phyloP scores from a whole-genome alignment of 352 stramenopile genomes.

The Plasmopara viticola region DNA sequence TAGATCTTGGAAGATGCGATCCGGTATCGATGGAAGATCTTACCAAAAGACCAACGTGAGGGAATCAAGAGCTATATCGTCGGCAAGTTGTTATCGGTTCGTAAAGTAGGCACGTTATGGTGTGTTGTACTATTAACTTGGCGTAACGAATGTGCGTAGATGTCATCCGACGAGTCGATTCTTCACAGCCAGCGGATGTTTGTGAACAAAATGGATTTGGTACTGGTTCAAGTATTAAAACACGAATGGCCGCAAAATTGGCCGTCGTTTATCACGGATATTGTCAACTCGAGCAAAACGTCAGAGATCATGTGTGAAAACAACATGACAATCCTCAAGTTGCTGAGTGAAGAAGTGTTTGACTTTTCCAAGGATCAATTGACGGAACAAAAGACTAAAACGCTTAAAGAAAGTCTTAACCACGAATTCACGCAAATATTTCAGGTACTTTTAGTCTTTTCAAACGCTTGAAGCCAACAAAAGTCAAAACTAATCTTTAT shows the following conservation, averaged over 20 bases:
- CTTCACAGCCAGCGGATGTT: slow-evolving; percentile 90
- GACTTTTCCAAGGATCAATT: slow-evolving; percentile 98
- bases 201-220: slow-evolving; percentile 94
- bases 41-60: slow-evolving; percentile 94
- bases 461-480: not conserved
- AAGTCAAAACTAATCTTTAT: not conserved
- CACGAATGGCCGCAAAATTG: slow-evolving; percentile 99
- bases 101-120: slow-evolving; percentile 5
- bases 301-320: slow-evolving; percentile 99
- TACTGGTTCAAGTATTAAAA: slow-evolving; percentile 97
- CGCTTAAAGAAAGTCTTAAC: slow-evolving; percentile 97
- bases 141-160: slow-evolving; percentile 25
- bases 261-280: slow-evolving; percentile 97
- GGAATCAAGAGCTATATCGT: slow-evolving; percentile 99
- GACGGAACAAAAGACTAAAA: slow-evolving; percentile 97
- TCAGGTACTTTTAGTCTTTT: slow-evolving; percentile 29
- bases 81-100: slow-evolving; percentile 92
- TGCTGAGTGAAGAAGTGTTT: slow-evolving; percentile 98
- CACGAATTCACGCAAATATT: slow-evolving; percentile 98
- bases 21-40: slow-evolving; percentile 94
- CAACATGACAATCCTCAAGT: slow-evolving; percentile 99
- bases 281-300: slow-evolving; percentile 91
- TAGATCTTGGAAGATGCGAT: slow-evolving; percentile 97
- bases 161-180: slow-evolving; percentile 87
- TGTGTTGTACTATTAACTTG: slow-evolving; percentile 1